Percentiles rank a stretch among this genome's conserved stretches.
phyloP scores from a whole-genome alignment of 768 basidiomycete genomes.

The Chiua virens region DNA sequence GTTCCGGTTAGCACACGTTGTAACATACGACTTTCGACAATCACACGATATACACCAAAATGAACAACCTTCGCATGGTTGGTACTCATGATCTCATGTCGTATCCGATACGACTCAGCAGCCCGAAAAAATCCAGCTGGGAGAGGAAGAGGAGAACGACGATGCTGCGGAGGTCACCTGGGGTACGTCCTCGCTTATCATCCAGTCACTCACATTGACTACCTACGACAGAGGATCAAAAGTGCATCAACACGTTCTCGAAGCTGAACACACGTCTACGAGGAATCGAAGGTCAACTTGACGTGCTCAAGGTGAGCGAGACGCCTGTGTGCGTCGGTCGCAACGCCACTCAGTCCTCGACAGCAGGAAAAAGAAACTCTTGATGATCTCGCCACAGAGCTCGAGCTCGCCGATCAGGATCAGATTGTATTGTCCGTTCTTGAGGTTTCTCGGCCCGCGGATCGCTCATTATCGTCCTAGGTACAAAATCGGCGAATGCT shows the following conservation, averaged over 20 bases:
- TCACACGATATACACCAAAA: not conserved
- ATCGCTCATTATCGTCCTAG: slow-evolving; percentile 66
- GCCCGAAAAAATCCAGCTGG: slow-evolving; percentile 46
- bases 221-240: slow-evolving; percentile 66
- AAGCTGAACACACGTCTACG: slow-evolving; percentile 83
- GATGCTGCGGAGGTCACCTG: slow-evolving; percentile 80
- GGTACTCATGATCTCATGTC: slow-evolving; percentile 13
- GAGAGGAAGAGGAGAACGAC: slow-evolving; percentile 74
- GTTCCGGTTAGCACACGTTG: too few relatives aligned
- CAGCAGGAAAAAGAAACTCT: slow-evolving; percentile 95
- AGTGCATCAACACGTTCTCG: slow-evolving; percentile 88
- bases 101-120: not conserved
- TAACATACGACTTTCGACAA: not conserved
- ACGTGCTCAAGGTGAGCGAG: slow-evolving; percentile 64
- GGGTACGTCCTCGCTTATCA: slow-evolving; percentile 50
- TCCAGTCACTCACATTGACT: not conserved
- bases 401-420: slow-evolving; percentile 88
- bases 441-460: slow-evolving; percentile 39
- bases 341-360: not conserved
- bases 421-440: slow-evolving; percentile 67
- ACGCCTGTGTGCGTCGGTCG: too few relatives aligned
- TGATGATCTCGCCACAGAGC: slow-evolving; percentile 83
- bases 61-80: slow-evolving; percentile 61
- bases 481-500: slow-evolving; percentile 89
- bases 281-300: slow-evolving; percentile 69